Evolutionary conservation across 495 filamentous ascomycete genomes (phyloP).

Genomic region (Podospora fimiseda): DNA sequence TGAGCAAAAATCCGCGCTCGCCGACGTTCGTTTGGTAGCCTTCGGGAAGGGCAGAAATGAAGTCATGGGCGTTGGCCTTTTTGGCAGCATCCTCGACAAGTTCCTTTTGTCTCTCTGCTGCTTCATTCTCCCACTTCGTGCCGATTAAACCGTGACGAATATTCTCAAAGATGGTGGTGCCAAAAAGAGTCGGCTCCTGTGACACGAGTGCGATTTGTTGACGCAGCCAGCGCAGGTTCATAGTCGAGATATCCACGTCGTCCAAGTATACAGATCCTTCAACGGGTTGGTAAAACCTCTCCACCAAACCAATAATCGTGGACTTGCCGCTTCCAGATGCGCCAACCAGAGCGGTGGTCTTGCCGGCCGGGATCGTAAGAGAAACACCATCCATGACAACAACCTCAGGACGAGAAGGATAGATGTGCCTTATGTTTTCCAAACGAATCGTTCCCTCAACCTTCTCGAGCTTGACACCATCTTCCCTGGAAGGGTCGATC

Average conservation of each 20-base stretch:
- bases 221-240: constrained; percentile 88
- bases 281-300: constrained; percentile 88
- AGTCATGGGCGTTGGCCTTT: constrained; percentile 91
- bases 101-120: constrained; percentile 57
- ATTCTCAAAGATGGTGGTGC: constrained; percentile 79
- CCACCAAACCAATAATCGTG: constrained; percentile 85
- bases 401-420: constrained; percentile 87
- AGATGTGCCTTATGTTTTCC: constrained; percentile 82
- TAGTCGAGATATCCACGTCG: constrained; percentile 67
- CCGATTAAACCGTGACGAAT: constrained; percentile 85
- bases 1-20: constrained; percentile 86
- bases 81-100: constrained; percentile 74
- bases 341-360: constrained; percentile 80
- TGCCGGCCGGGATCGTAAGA: constrained; percentile 73
- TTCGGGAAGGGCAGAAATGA: constrained; percentile 76
- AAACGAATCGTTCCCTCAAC: constrained; percentile 76
- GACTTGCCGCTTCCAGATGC: constrained; percentile 86
- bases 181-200: constrained; percentile 76
- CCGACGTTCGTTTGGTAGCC: constrained; percentile 93
- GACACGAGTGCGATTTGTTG: constrained; percentile 87
- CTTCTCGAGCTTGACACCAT: constrained; percentile 61
- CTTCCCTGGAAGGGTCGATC: constrained; percentile 67
- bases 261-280: constrained; percentile 74
- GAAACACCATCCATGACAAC: constrained; percentile 77
- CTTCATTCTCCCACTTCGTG: constrained; percentile 62